phyloP scores from a whole-genome alignment of 2,329 filamentous ascomycete species.

The Pseudocercospora crystallina region DNA sequence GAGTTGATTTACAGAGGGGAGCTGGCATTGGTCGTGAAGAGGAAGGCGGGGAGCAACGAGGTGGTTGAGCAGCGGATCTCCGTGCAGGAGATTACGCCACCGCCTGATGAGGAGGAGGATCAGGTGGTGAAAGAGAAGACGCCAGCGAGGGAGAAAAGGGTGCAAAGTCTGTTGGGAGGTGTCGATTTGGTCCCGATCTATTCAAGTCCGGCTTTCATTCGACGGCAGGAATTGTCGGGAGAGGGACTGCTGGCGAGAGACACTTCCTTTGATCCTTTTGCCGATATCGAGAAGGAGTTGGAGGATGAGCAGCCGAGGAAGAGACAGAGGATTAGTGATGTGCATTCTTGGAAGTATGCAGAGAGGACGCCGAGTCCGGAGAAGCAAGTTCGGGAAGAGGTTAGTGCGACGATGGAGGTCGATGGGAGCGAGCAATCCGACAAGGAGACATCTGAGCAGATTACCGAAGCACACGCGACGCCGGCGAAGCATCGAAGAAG shows the following conservation, averaged over 20 bases:
- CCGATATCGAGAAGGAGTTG: constrained; percentile 62
- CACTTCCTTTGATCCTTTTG: constrained; percentile 60
- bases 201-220: constrained; percentile 78
- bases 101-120: constrained; percentile 16
- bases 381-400: constrained; percentile 36
- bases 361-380: constrained; percentile 72
- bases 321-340: constrained; percentile 67
- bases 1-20: constrained; percentile 52
- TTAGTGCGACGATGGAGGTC: constrained; percentile 3
- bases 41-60: constrained; percentile 18
- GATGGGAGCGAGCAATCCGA: neutral
- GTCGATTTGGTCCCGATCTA: constrained; percentile 33
- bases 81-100: constrained; percentile 21
- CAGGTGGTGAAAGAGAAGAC: constrained; percentile 3
- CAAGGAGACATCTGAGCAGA: neutral
- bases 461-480: neutral
- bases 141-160: constrained; percentile 2
- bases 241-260: constrained; percentile 63
- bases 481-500: no score
- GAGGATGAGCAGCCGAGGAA: constrained; percentile 63
- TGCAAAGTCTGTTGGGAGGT: constrained; percentile 21
- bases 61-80: constrained; percentile 9
- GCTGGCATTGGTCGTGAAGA: constrained; percentile 34
- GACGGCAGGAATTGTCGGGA: constrained; percentile 67
- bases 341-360: constrained; percentile 71